Evolutionary conservation across 495 filamentous ascomycete genomes (phyloP).

Genomic region (Podospora comata): DNA sequence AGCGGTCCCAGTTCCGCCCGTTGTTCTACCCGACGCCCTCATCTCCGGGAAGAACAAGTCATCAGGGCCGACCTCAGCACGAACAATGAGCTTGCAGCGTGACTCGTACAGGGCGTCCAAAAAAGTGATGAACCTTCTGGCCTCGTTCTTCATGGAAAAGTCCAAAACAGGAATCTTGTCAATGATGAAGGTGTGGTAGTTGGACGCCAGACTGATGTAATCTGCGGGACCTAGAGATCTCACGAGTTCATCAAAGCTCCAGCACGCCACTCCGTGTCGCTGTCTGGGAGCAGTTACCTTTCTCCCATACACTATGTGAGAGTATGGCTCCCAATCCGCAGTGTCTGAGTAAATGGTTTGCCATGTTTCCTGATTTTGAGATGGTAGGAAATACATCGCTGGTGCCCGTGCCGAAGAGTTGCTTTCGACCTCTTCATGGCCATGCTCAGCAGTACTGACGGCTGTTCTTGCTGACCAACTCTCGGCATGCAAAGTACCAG

Average conservation of each 20-base stretch:
- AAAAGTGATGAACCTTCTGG: conserved; percentile 66
- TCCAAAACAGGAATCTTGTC: conserved; percentile 57
- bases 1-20: conserved; percentile 14
- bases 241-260: conserved; percentile 61
- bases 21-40: not conserved
- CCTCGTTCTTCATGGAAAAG: conserved; percentile 64
- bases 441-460: not conserved
- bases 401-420: conserved; percentile 24
- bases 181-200: conserved; percentile 65
- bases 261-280: conserved; percentile 47
- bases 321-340: conserved; percentile 45
- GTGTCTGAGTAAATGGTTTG: not conserved
- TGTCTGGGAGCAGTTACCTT: conserved; percentile 50
- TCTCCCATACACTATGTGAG: conserved; percentile 59
- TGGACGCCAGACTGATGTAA: conserved; percentile 68
- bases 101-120: conserved; percentile 70
- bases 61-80: conserved; percentile 57
- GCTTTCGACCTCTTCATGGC: not conserved
- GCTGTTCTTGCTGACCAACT: not conserved
- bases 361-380: conserved; percentile 27
- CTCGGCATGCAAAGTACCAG: conserved; percentile 4
- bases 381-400: conserved; percentile 33
- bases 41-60: conserved; percentile 67
- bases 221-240: conserved; percentile 63
- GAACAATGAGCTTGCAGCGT: conserved; percentile 60